Evolutionary conservation across 2,329 filamentous ascomycete genomes (phyloP).

Genomic region (Hansfordia pulvinata): DNA sequence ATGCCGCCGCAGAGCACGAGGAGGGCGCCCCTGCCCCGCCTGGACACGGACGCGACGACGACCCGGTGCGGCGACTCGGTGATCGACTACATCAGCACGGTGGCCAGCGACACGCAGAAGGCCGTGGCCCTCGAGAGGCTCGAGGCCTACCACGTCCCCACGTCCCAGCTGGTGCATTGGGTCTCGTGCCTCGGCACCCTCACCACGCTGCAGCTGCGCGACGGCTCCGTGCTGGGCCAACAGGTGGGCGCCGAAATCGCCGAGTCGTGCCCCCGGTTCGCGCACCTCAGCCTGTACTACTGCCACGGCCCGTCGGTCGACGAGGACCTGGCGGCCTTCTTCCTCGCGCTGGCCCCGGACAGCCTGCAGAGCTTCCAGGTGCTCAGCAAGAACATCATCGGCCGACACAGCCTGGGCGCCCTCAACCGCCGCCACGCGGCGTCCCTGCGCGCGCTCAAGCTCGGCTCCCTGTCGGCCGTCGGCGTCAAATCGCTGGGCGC

Average conservation of each 20-base stretch:
- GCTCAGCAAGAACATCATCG: conserved; percentile 39
- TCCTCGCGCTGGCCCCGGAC: conserved; percentile 39
- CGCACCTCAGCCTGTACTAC: conserved; percentile 41
- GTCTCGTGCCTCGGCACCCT: conserved; percentile 43
- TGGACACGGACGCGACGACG: conserved; percentile 22
- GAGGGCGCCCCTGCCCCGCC: conserved; percentile 6
- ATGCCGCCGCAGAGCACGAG: conserved; percentile 9
- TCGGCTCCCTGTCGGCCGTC: conserved; percentile 15
- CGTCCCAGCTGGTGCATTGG: conserved; percentile 41
- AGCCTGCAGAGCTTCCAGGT: conserved; percentile 45
- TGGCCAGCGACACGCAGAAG: conserved; percentile 25
- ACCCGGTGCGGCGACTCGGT: conserved; percentile 42
- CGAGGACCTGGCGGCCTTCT: conserved; percentile 41
- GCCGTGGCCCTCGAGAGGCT: conserved; percentile 41
- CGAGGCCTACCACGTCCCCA: conserved; percentile 34
- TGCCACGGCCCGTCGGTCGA: conserved; percentile 34
- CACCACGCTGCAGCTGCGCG: conserved; percentile 43
- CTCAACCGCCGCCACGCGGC: conserved; percentile 27
- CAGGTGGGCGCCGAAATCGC: conserved; percentile 39
- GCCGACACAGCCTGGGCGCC: conserved; percentile 38
- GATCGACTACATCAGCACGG: conserved; percentile 30
- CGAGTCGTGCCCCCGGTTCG: conserved; percentile 45
- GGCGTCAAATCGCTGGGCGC: conserved; percentile 15
- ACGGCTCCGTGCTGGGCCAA: conserved; percentile 43
- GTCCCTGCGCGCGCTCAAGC: conserved; percentile 18